Base-by-base conservation (phyloP, 345 rosid genomes). In the Eucalyptus polyanthemos region DNA sequence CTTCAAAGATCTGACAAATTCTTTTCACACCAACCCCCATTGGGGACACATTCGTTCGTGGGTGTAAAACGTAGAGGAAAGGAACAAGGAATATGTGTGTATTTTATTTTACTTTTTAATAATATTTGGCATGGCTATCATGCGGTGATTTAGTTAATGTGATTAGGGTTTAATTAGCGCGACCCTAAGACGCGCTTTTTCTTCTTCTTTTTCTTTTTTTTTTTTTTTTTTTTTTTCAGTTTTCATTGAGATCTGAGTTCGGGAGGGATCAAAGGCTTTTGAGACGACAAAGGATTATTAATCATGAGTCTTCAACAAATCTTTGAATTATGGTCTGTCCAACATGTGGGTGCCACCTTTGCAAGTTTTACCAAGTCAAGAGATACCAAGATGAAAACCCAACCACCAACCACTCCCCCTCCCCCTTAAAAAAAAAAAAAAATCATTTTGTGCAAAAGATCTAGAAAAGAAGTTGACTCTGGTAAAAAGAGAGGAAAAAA, bases 1-100 rank as follows among this genome's bases (percentile, higher is more conserved):
- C 91, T 88, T 29, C 13, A 22, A 34, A 50, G 69, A 88, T 90
- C 91, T 88, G 91, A 88, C 91, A 90, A 85, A 72, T 88, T 72
- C 90, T 69, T 37, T 53, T 86, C 67, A 34, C 53, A 86, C 86
- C 83, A 37, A 8, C 83, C 34, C 49, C 85, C 72, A 25, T 54
- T n/a, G 10, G 50, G 85, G 85, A 27, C 27, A 40, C 83, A 76
- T 76, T 76, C 45, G 88, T 50, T 86, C 67, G 27, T 69, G 50
- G 27, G 80, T 49, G 90, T 86, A 86, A 86, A 89, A 89, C 90
- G 65, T 34, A 60, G 65, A 44, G 88, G 31, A 81, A 88, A 45
- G 45, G 56, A 49, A 54, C 29, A 37, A 85, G 65, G 83, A 58
- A 83, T 85, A 67, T 88, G 49, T 80, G n/a, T 50, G 60, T 86